Conservation (phyloP, 192 early-diverging fungal genomes). For the Coemansia javaensis region DNA sequence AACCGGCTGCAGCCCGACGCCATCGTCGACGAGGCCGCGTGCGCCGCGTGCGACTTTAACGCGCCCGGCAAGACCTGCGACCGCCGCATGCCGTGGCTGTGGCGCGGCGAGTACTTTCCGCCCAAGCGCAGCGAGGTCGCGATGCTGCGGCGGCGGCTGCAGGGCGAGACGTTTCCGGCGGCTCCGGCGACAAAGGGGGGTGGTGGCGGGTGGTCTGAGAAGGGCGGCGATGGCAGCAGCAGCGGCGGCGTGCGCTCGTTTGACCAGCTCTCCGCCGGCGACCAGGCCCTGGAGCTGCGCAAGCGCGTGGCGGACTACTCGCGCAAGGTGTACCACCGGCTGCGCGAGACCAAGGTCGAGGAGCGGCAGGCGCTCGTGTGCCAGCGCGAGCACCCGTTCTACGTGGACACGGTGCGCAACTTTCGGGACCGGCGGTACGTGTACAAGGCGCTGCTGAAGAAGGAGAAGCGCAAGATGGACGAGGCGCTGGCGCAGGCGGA, state of each 20-base stretch:
- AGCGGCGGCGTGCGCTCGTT: conserved; percentile 54
- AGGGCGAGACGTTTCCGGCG: conserved; percentile 73
- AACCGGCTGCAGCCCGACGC: conserved; percentile 98
- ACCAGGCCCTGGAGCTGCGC: conserved; percentile 68
- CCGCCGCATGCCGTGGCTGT: conserved; percentile 91
- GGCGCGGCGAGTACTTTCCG: conserved; percentile 96
- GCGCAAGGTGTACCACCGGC: conserved; percentile 80
- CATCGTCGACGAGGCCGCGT: conserved; percentile 81
- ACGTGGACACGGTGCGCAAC: conserved; percentile 90
- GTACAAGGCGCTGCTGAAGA: conserved; percentile 92
- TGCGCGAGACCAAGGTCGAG: conserved; percentile 74
- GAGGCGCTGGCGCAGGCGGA: conserved; percentile 63
- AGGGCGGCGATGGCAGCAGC: conserved; percentile 2
- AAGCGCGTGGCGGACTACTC: conserved; percentile 84
- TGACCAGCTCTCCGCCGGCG: conserved; percentile 59
- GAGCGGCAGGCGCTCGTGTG: conserved; percentile 88
- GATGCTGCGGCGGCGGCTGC: conserved; percentile 86
- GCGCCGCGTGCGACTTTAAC: conserved; percentile 93
- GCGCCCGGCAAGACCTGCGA: conserved; percentile 82
- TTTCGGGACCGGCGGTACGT: conserved; percentile 98
- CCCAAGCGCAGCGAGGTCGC: conserved; percentile 83
- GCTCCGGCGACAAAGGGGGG: no score
- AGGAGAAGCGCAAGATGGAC: conserved; percentile 81
- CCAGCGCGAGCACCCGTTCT: conserved; percentile 97
- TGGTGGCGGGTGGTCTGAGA: not conserved